These are phyloP conservation scores for Diospyros kaki DNA, from an alignment of 148 eudicot genomes.

Conservation along the genomic window DNA sequence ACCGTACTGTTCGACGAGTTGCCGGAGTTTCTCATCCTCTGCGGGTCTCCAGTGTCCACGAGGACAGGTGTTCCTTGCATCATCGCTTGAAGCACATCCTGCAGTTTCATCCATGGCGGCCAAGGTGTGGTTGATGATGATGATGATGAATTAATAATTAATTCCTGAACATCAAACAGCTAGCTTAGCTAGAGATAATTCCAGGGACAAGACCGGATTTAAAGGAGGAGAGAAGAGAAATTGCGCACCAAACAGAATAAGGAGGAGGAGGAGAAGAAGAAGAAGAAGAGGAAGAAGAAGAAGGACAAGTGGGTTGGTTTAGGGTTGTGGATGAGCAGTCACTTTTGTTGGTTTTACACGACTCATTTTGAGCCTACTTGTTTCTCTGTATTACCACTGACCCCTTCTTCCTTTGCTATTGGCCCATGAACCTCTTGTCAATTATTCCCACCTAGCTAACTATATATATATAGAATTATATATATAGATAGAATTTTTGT, in stretches of 20 bases:
- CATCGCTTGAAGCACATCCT: conserved; percentile 40
- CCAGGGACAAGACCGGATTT: neutral
- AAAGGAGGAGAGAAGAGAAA: neutral
- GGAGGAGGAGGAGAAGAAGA: conserved; percentile 22
- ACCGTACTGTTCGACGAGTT: conserved; percentile 73
- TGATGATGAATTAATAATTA: neutral
- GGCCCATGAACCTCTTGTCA: conserved; percentile 12
- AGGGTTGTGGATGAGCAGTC: conserved; percentile 87
- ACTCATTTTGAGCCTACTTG: conserved; percentile 24
- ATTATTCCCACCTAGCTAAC: neutral
- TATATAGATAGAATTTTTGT: too few species aligned
- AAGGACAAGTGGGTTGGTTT: conserved; percentile 55
- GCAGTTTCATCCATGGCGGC: conserved; percentile 40
- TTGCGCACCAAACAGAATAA: neutral
- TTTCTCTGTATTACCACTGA: conserved; percentile 6
- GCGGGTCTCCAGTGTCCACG: conserved; percentile 98
- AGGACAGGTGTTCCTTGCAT: conserved; percentile 54
- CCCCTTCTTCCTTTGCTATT: conserved; percentile 11
- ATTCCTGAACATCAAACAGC: neutral
- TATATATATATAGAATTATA: too few species aligned
- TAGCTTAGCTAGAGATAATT: conserved; percentile 13
- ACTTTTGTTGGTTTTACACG: conserved; percentile 92
- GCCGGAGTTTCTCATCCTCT: conserved; percentile 84
- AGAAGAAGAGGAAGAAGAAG: conserved; percentile 26
- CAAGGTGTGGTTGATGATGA: neutral